These are phyloP conservation scores for Xylariaceae sp. DNA, from an alignment of 2,329 filamentous ascomycete species.

Conservation along the genomic window DNA sequence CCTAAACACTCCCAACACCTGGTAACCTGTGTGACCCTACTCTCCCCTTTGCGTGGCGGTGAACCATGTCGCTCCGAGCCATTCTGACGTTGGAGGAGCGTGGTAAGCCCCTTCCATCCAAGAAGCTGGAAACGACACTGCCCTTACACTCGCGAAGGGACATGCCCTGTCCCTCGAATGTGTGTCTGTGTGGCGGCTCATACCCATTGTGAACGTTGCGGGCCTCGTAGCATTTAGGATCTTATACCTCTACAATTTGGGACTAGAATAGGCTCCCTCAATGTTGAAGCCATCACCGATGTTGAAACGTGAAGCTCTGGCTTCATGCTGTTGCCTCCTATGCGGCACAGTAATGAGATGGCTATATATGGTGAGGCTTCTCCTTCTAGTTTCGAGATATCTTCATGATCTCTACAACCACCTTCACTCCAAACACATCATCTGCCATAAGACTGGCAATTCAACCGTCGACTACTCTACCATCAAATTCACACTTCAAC, in stretches of 20 bases:
- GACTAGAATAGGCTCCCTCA: slow-evolving; percentile 12
- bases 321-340: slow-evolving; percentile 1
- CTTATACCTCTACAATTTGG: slow-evolving; percentile 9
- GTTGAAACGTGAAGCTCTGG: not conserved
- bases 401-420: slow-evolving; percentile 7
- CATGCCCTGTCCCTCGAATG: slow-evolving; percentile 1
- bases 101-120: slow-evolving; percentile 15
- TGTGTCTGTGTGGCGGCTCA: not conserved
- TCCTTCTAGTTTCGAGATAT: not conserved
- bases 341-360: slow-evolving; percentile 6
- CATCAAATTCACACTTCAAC: not conserved
- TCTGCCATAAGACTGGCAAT: not conserved
- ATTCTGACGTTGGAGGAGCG: slow-evolving; percentile 13
- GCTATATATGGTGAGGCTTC: slow-evolving; percentile 13
- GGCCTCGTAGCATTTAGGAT: slow-evolving; percentile 4
- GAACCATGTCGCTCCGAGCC: slow-evolving; percentile 12
- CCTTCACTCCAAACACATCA: not conserved
- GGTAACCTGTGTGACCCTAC: not conserved
- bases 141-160: slow-evolving; percentile 3
- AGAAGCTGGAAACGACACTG: not conserved
- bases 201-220: slow-evolving; percentile 13
- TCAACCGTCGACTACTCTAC: not conserved
- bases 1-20: slow-evolving; percentile 1
- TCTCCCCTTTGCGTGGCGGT: slow-evolving; percentile 13
- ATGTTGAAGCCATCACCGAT: slow-evolving; percentile 1